phyloP scores from a whole-genome alignment of 345 rosid genomes.

The Eucalyptus marginata region DNA sequence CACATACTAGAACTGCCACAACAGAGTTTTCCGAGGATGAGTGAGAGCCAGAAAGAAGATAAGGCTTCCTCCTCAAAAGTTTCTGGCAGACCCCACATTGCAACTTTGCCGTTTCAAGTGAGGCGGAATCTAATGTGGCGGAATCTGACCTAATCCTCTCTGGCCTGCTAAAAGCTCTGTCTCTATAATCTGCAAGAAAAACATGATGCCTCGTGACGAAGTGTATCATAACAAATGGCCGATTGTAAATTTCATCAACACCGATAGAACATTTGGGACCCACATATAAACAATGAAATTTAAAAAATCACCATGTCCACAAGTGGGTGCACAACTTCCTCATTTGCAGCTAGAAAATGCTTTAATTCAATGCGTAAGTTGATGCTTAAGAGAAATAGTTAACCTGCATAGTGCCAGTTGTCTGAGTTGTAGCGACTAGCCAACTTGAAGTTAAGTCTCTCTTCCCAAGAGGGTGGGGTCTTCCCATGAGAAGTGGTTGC shows the following conservation, averaged over 20 bases:
- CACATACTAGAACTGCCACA: slow-evolving; percentile 54
- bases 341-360: not conserved
- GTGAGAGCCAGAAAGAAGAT: slow-evolving; percentile 15
- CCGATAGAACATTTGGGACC: not conserved
- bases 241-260: not conserved
- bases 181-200: slow-evolving; percentile 22
- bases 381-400: not conserved
- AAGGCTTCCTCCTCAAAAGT: slow-evolving; percentile 32
- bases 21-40: slow-evolving; percentile 25
- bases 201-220: not conserved
- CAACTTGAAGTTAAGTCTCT: slow-evolving; percentile 27
- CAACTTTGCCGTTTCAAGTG: slow-evolving; percentile 20
- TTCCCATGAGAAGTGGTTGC: slow-evolving; percentile 39
- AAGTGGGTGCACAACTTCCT: not conserved
- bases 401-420: slow-evolving; percentile 20
- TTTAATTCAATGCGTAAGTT: not conserved
- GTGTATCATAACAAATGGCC: not conserved
- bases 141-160: slow-evolving; percentile 37
- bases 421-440: slow-evolving; percentile 11
- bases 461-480: slow-evolving; percentile 11
- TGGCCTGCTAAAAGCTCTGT: slow-evolving; percentile 15
- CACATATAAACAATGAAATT: not conserved
- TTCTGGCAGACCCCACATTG: slow-evolving; percentile 48
- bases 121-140: slow-evolving; percentile 6
- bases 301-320: not conserved